Base-by-base conservation (phyloP, 768 basidiomycete species). In the Ramaria rubella region DNA sequence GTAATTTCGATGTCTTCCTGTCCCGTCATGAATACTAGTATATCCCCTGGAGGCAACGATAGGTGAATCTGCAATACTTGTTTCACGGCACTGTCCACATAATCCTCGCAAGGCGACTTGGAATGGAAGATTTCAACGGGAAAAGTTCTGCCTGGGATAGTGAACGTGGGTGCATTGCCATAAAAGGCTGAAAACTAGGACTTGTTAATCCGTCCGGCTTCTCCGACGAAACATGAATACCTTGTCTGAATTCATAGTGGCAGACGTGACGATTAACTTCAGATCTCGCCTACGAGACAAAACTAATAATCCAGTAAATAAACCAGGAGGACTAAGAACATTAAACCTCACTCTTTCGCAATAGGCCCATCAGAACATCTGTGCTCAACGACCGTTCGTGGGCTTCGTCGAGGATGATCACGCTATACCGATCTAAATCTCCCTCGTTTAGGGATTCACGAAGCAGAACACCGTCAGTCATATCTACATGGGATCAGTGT, bases 191-290 rank as follows among this genome's bases (percentile, higher is more conserved):
- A 96, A 72, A 99, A 99, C 91, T 94, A 57, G n/a, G n/a, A n/a
- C 50, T 54, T 30, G 5, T 21, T 31, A n/a, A 26, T 21, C 40
- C 23, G 44, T 33, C 36, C 38, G 31, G 43, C 30, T 40, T 30
- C 36, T 44, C n/a, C 6, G 23, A 54, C 9, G n/a, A 9, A 2
- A 49, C 24, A 42, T 5, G 11, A 21, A 23, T 61, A 90, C 94
- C 84, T 99, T 99, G 49, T 96, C 94, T 1, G 96, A 90, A 67
- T 99, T 99, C 96, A 99, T 99, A 3, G 96, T 99, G 2, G 96
- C 96, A 7, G 96, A 98, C 1, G 96, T 98, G 36, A 99, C 94
- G 61, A 99, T 93, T 42, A 99, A 82, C 69, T 93, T 98, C 42
- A 98, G 74, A 68, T 99, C 96, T 55, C 94, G 77, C 58, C 96